phyloP scores from a whole-genome alignment of 2,329 filamentous ascomycete genomes.

The Arthrobotrys sphaeroides region DNA sequence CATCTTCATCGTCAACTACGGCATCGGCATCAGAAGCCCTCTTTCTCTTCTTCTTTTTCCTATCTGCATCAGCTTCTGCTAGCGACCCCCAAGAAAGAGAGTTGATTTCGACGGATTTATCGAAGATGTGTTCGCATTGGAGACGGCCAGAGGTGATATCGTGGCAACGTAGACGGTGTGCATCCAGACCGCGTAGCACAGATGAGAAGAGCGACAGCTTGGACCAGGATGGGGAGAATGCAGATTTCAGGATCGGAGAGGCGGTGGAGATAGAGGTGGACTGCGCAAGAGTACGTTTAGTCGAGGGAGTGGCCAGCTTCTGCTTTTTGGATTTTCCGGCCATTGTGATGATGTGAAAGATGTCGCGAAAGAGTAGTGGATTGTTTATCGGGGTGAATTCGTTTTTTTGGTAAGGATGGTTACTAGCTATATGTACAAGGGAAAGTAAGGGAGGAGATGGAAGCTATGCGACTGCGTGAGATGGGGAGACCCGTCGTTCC shows the following conservation, averaged over 20 bases:
- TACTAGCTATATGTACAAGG: not conserved
- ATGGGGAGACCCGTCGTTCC: conserved; percentile 26
- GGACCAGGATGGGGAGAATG: conserved; percentile 66
- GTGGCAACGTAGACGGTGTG: conserved; percentile 66
- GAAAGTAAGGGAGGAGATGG: not conserved
- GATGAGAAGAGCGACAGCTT: conserved; percentile 67
- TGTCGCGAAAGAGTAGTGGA: not conserved
- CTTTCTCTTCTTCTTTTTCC: conserved; percentile 66
- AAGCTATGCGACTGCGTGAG: not conserved
- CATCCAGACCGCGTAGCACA: conserved; percentile 66
- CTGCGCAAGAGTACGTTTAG: conserved; percentile 34
- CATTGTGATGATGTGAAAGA: conserved; percentile 25
- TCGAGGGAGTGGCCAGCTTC: conserved; percentile 26
- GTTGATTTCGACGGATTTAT: conserved; percentile 64
- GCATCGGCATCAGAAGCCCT: conserved; percentile 61
- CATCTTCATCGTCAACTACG: conserved; percentile 20
- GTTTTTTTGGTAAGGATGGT: not conserved
- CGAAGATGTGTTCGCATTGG: conserved; percentile 65
- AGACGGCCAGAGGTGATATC: conserved; percentile 65
- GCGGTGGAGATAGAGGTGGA: conserved; percentile 47
- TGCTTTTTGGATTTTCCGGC: conserved; percentile 54
- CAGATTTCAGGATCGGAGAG: conserved; percentile 65
- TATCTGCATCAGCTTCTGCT: conserved; percentile 60
- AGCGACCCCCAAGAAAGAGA: conserved; percentile 66
- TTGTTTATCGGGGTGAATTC: not conserved